phyloP scores from a whole-genome alignment of 441 rosid species.

The Manihot esculenta region DNA sequence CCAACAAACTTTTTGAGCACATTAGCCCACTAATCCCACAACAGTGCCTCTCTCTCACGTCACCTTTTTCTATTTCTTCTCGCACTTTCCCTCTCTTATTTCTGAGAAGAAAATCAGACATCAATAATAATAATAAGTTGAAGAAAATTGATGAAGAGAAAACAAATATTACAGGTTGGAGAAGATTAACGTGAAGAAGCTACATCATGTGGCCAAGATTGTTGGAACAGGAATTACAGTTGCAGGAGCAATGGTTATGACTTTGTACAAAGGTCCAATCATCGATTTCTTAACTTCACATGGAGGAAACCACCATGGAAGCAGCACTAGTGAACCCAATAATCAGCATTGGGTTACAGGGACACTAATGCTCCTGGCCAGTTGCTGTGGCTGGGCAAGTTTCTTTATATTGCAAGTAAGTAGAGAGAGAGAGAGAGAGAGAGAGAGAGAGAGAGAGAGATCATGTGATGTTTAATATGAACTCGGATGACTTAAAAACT shows the following conservation, averaged over 20 bases:
- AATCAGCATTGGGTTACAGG: slow-evolving; percentile 67
- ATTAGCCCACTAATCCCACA: too few species aligned
- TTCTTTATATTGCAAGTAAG: slow-evolving; percentile 87
- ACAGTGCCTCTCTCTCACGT: too few species aligned
- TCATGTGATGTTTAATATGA: too few species aligned
- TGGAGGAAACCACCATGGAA: slow-evolving; percentile 34
- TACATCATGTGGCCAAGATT: slow-evolving; percentile 69
- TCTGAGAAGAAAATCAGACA: too few species aligned
- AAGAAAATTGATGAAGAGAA: not conserved
- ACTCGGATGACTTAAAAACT: not conserved
- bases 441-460: too few species aligned
- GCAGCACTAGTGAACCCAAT: slow-evolving; percentile 24
- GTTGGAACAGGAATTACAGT: slow-evolving; percentile 78
- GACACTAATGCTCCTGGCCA: slow-evolving; percentile 60
- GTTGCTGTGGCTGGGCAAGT: slow-evolving; percentile 69
- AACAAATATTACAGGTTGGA: slow-evolving; percentile 51
- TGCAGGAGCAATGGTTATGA: slow-evolving; percentile 89
- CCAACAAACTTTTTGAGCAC: not conserved
- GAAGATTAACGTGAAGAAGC: slow-evolving; percentile 56
- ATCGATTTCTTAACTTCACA: slow-evolving; percentile 49
- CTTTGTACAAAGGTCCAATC: slow-evolving; percentile 85
- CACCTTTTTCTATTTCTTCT: too few species aligned
- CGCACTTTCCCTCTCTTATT: too few species aligned
- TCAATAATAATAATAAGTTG: too few species aligned
- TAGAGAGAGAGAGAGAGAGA: not conserved